Evolutionary conservation across 179 eudicot genomes (phyloP).

Genomic region (Drosera spatulata): DNA sequence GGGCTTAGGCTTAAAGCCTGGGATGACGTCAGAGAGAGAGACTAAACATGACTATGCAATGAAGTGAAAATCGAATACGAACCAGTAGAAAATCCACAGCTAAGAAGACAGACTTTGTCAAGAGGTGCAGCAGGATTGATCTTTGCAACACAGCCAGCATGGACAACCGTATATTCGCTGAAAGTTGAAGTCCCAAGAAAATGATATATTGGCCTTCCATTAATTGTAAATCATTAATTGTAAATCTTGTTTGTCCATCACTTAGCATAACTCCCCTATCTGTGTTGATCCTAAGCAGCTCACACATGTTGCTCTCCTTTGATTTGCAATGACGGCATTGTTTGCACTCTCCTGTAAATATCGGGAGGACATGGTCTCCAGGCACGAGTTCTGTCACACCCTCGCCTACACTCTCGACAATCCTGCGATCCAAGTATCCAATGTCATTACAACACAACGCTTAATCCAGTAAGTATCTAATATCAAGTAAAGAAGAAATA

Average conservation of each 20-base stretch:
- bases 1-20: too few species aligned
- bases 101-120: constrained; percentile 1
- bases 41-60: too few species aligned
- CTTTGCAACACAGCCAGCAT: constrained; percentile 2
- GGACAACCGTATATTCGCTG: constrained; percentile 2
- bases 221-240: not conserved
- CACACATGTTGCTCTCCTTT: constrained; percentile 5
- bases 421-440: not conserved
- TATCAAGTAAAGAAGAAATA: not conserved
- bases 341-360: constrained; percentile 5
- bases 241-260: not conserved
- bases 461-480: not conserved
- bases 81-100: constrained; percentile 4
- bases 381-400: constrained; percentile 1
- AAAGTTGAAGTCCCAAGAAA: constrained; percentile 1
- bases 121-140: constrained; percentile 1
- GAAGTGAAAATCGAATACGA: not conserved
- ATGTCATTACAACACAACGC: not conserved
- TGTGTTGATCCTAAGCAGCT: constrained; percentile 3
- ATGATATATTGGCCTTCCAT: constrained; percentile 1
- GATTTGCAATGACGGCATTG: constrained; percentile 1
- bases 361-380: constrained; percentile 3
- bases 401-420: constrained; percentile 3
- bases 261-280: not conserved
- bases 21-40: too few species aligned